Evolutionary conservation across 768 basidiomycete species (phyloP), one percentile per base, ranked within the genome.

Genomic region (Tricholomella constricta): DNA sequence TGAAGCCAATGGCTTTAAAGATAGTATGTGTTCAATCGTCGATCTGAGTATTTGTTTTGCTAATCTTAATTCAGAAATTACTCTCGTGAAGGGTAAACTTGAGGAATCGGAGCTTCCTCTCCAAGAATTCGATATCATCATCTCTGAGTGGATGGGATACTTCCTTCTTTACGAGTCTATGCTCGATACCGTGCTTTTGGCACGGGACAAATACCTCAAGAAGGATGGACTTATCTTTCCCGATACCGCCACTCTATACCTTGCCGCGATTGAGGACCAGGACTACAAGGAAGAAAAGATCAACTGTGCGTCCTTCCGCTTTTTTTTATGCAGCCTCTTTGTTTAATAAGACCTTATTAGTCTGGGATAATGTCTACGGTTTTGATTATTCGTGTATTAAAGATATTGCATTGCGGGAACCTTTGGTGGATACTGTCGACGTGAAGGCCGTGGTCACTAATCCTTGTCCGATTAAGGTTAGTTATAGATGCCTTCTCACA

Each of bases 71-170:
- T 37, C 8, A 97, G 94, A 81, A 61, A 97, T 98, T 72, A 94
- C 91, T 35, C 86, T 98, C 52, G 87, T 98, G 61, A 98, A 98
- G 74, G 95, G 96, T 53, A 99, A 99, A 74, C 88, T 99, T 55
- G 96, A 99, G 69, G 96, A 99, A 41, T 76, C 85, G 45, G 84
- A 86, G 54, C 81, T 98, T 37, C 96, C 96, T 12, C 84, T 96
- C 65, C 75, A 90, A 57, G 77, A 95, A 70, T 98, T 94, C 68
- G 97, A 99, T 70, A 98, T 99, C 74, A 97, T 99, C 75, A 91
- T 99, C 67, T 97, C 94, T 56, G 97, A 99, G 71, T 99, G 96
- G 97, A 99, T 99, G 97, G 97, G 97, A 37, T 99, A 99, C 75
- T 98, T 98, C 82, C 78, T 98, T 45, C 84, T 99, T 29, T 98